These are phyloP conservation scores for Colletotrichum liriopes DNA, from an alignment of 2,329 filamentous ascomycete genomes.

Conservation along the genomic window DNA sequence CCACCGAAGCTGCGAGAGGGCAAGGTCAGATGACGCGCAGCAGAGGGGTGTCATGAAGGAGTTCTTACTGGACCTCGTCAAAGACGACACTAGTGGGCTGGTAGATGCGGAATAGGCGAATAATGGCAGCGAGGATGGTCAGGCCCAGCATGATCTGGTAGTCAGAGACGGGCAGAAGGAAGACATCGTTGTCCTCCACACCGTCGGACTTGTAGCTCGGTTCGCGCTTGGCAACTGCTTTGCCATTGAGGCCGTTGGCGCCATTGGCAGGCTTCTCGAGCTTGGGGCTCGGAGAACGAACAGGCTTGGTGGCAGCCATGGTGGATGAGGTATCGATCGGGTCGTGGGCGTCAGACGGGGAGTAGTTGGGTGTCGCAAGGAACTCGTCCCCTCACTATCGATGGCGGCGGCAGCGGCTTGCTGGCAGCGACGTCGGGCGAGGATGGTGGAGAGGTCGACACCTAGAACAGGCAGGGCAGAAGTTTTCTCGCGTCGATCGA, in stretches of 20 bases:
- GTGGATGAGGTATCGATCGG: background rate
- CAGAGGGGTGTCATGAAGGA: slow-evolving; percentile 10
- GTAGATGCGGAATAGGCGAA: slow-evolving; percentile 95
- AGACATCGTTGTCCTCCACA: slow-evolving; percentile 91
- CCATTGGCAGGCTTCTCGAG: slow-evolving; percentile 50
- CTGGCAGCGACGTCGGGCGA: slow-evolving; percentile 23
- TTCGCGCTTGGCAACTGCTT: slow-evolving; percentile 49
- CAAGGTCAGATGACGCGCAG: slow-evolving; percentile 8
- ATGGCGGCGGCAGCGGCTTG: slow-evolving; percentile 9
- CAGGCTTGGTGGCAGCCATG: slow-evolving; percentile 36
- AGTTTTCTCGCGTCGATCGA: slow-evolving; percentile 12
- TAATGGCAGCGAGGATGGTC: slow-evolving; percentile 81
- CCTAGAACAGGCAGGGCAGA: slow-evolving; percentile 11
- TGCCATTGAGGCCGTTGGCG: slow-evolving; percentile 36
- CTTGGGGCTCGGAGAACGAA: slow-evolving; percentile 38
- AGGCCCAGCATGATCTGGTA: slow-evolving; percentile 83
- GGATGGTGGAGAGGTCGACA: slow-evolving; percentile 8
- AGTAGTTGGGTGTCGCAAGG: background rate
- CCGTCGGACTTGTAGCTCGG: slow-evolving; percentile 82
- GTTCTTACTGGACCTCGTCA: slow-evolving; percentile 96
- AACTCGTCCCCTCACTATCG: slow-evolving; percentile 14
- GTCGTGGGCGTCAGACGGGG: background rate
- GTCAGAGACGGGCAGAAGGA: slow-evolving; percentile 86
- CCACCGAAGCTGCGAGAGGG: slow-evolving; percentile 84
- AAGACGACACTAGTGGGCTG: slow-evolving; percentile 97